Percentiles rank a stretch among this genome's conserved stretches.
phyloP scores from a whole-genome alignment of 2,329 filamentous ascomycete genomes.

The Arachnopeziza araneosa region DNA sequence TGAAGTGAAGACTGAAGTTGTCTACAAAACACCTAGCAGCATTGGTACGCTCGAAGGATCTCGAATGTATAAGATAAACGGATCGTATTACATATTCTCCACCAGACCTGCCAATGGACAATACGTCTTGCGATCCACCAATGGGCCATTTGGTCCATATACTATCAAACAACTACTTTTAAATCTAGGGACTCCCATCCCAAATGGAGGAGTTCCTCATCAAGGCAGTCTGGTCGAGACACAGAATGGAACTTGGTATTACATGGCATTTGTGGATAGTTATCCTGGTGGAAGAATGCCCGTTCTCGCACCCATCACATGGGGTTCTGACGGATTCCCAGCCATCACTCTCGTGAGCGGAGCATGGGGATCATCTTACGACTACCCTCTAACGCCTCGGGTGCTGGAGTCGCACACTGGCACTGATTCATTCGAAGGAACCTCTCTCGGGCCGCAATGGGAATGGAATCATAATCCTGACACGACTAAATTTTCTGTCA shows the following conservation, averaged over 20 bases:
- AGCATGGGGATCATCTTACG: conserved; percentile 44
- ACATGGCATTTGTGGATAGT: conserved; percentile 49
- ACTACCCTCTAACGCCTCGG: conserved; percentile 30
- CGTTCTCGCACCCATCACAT: conserved; percentile 49
- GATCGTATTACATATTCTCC: conserved; percentile 49
- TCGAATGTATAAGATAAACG: conserved; percentile 53
- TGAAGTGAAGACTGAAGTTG: conserved; percentile 38
- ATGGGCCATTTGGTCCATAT: conserved; percentile 49
- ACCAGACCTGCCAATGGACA: conserved; percentile 37
- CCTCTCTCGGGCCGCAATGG: conserved; percentile 41
- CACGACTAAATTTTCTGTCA: conserved; percentile 38
- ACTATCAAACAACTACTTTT: conserved; percentile 39
- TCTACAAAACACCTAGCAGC: conserved; percentile 37
- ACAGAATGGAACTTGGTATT: conserved; percentile 50
- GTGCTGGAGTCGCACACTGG: conserved; percentile 31
- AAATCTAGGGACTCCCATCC: conserved; percentile 36
- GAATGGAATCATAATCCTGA: conserved; percentile 62
- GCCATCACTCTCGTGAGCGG: conserved; percentile 35
- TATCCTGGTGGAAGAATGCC: conserved; percentile 54
- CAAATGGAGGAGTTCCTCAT: conserved; percentile 42
- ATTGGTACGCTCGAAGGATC: conserved; percentile 42
- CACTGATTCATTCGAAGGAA: conserved; percentile 41
- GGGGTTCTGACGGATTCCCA: conserved; percentile 47
- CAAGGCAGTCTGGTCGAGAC: conserved; percentile 53
- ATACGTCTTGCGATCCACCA: conserved; percentile 45